Base-by-base conservation (phyloP, 805 yeast species). In the Zygoascus tannicola region DNA sequence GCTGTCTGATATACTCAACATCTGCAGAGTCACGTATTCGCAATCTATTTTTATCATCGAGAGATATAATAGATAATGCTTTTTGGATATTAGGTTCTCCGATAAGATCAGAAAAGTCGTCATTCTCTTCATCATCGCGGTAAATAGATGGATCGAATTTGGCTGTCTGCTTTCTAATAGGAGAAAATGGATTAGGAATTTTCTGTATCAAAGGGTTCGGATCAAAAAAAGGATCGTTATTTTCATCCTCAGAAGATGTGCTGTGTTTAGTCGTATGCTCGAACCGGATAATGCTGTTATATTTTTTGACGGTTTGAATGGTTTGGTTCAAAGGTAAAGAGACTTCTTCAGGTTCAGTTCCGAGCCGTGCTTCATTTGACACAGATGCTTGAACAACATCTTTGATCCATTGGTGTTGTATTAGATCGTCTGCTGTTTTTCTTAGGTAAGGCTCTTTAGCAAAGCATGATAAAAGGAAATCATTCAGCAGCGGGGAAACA, bases 391-490 rank as follows among this genome's bases (percentile, higher is more conserved):
- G 14, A 15, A 20, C 22, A 3, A 14, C 14, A 4, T 18, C 23
- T 8, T 20, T 22, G 36, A 84, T 52, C 94, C 94, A 85, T 16
- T 69, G 69, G 56, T 82, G 88, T 22, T 67, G 58, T 20, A 75
- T 59, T 21, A 86, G 65, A 32, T 71, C 62, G 26, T 63, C 63
- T 0, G 90, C 90, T 4, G 74, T 63, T 2, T 67, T 63, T 45
- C 95, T 66, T 21, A 73, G 59, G 20, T 64, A 66, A 1, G 90
- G 85, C 50, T 80, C 80, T 54, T 78, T 79, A 51, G 79, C 81
- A 52, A 85, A 81, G 56, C 95, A 85, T 48, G 74, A 76, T 41
- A 69, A 52, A 10, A 83, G 60, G 50, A 85, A 80, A 50, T 81
- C 85, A 33, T 68, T 67, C 69, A 48, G 62, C 3, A 74, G 56